Base-by-base conservation (phyloP, 225 moss, liverwort and hornwort genomes). In the Thuidium tamariscinum region DNA sequence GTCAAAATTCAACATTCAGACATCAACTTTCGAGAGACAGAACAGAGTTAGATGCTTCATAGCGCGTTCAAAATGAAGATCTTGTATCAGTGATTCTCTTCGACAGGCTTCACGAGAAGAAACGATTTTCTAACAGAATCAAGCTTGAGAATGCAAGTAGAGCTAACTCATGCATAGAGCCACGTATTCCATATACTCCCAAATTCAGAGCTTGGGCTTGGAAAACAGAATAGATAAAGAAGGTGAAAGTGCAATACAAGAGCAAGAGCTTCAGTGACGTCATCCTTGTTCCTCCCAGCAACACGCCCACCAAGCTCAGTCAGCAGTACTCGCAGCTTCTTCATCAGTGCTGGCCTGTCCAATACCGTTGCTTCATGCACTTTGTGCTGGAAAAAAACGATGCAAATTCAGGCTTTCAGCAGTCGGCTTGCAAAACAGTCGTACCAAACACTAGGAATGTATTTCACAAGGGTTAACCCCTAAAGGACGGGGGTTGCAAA, bases 251-350 rank as follows among this genome's bases (percentile, higher is more conserved):
- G 59, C 79, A 77, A 51, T 95, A 95, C 95, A 87, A 92, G 84
- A 63, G 89, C 88, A 74, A 96, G 94, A 82, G 94, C 93, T 90
- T 95, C 94, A 56, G 92, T 95, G 56, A 94, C 93, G 80, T 97
- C 95, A 78, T 92, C 93, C 88, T 93, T 96, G 77, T 91, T 94
- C 85, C 95, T 95, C 64, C 95, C 97, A 74, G 94, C 92, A 80
- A 97, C 92, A 72, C 97, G 97, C 56, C 88, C 90, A 74, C 90
- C 88, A 81, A 96, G 84, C 78, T 96, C 96, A 77, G 72, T 87
- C 36, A 97, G 90, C 55, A 95, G 69, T 57, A 92, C 82, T 88
- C 89, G 91, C 44, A 97, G 86, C 90, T 95, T 96, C 79, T 93
- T 93, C 83, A 93, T 92, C 37, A 94, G 89, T 48, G 93, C 92